Conservation (phyloP, 192 early-diverging fungal species). For the Glomus cerebriforme region DNA sequence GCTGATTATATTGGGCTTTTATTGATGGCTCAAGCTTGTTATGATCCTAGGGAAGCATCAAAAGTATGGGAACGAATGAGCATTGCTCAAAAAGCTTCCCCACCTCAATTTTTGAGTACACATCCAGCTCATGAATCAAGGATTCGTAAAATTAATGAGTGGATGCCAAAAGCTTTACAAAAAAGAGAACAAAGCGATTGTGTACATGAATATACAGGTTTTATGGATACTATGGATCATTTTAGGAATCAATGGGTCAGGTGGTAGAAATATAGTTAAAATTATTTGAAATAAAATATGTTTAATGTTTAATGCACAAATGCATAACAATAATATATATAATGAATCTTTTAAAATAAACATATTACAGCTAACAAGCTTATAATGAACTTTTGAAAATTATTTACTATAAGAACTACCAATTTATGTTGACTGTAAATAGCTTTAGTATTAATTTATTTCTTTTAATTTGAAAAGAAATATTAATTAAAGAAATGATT, state of each 20-base stretch:
- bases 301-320: too few species aligned
- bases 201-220: conserved; percentile 14
- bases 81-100: conserved; percentile 33
- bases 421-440: too few species aligned
- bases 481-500: too few species aligned
- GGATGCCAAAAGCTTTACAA: conserved; percentile 65
- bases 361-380: too few species aligned
- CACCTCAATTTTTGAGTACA: conserved; percentile 77
- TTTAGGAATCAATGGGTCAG: conserved; percentile 12
- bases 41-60: conserved; percentile 78
- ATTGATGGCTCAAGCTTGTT: conserved; percentile 93
- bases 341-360: too few species aligned
- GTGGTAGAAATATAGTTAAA: conserved; percentile 11
- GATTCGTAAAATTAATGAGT: conserved; percentile 60
- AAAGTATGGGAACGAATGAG: conserved; percentile 86
- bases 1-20: conserved; percentile 89
- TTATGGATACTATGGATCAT: not conserved
- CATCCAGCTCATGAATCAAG: conserved; percentile 79
- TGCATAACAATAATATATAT: too few species aligned
- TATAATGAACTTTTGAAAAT: too few species aligned
- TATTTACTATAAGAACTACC: too few species aligned
- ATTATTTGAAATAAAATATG: too few species aligned
- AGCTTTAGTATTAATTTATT: too few species aligned
- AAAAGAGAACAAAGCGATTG: conserved; percentile 56
- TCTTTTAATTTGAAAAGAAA: too few species aligned